Base-by-base conservation (phyloP, 139 green algal genomes). In the Zygnema cylindricum region DNA sequence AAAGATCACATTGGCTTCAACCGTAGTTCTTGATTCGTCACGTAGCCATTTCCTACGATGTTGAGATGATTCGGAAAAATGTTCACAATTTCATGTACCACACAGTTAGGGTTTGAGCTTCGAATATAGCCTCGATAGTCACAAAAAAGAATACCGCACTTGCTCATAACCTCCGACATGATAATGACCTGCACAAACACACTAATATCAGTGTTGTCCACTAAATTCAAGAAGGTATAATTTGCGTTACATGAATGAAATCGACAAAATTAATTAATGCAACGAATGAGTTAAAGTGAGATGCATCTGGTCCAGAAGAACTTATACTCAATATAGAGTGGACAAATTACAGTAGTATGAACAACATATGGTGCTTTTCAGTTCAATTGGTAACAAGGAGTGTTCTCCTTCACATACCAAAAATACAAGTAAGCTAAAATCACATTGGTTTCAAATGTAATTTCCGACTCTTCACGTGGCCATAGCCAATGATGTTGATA, bases 51-150 rank as follows among this genome's bases (percentile, higher is more conserved):
- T 0, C 78, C 78, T 0, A 25, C 0, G 49, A 86, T 38, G 25
- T 30, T 38, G 21, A 86, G 40, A 16, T 63, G 23, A 41, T 86
- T 41, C 32, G 40, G 16, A 23, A 77, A 86, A 23, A 95, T 33
- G 1, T 93, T 57, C 49, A 95, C 40, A 0, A 93, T 63, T 0
- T 55, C 92, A 69, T 93, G 94, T 0, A 93, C 93, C 30, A 92
- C 93, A 35, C 76, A 86, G 25, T 82, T 92, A 1, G 30, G 1
- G n/a, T n/a, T 1, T 92, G 90, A 0, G 93, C 94, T 81, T 96
- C 94, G 42, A 96, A 57, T 57, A 96, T 84, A 1, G 87, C 94
- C 43, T 94, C 89, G 1, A 95, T 16, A 0, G 94, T 95, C 1
- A 96, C 63, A 54, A 92, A 95, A 57, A 92, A 7, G 84, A 69